phyloP scores from a whole-genome alignment of 2,329 filamentous ascomycete genomes.

The Diplocarpon rosae region DNA sequence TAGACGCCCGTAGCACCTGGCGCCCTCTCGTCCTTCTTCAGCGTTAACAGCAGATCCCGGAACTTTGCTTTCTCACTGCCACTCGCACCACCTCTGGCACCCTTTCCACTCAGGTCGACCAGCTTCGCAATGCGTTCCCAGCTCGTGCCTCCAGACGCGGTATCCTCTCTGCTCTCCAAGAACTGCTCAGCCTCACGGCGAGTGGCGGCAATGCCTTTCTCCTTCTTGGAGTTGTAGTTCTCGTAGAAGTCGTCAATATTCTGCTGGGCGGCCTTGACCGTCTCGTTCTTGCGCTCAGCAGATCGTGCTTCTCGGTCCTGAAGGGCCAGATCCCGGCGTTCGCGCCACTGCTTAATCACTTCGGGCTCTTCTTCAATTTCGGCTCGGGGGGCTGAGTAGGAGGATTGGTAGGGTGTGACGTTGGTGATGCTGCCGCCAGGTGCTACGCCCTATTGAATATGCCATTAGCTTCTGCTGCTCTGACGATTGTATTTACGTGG shows the following conservation, averaged over 20 bases:
- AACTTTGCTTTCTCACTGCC: constrained; percentile 95
- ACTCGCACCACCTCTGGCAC: constrained; percentile 70
- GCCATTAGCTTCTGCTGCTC: background rate
- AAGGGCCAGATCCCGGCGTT: constrained; percentile 73
- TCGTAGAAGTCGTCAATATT: constrained; percentile 99
- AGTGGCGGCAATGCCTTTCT: constrained; percentile 83
- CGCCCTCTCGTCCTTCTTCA: constrained; percentile 88
- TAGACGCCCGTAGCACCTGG: constrained; percentile 55
- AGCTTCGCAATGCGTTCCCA: constrained; percentile 98
- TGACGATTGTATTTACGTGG: background rate
- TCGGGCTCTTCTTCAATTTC: constrained; percentile 74
- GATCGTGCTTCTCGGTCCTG: constrained; percentile 79
- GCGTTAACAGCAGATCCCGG: constrained; percentile 73
- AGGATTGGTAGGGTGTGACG: constrained; percentile 28
- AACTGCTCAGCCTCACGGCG: constrained; percentile 90
- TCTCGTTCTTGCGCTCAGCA: constrained; percentile 70
- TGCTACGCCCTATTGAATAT: constrained; percentile 47
- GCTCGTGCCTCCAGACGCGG: constrained; percentile 85
- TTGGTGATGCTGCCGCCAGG: constrained; percentile 75
- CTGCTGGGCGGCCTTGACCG: constrained; percentile 77
- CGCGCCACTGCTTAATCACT: constrained; percentile 84
- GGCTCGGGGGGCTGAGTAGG: constrained; percentile 24
- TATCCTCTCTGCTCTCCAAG: constrained; percentile 78
- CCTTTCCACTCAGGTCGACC: constrained; percentile 95
- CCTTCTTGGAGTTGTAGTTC: constrained; percentile 97